These are phyloP conservation scores for Fusarium sp. DNA, from an alignment of 2,329 filamentous ascomycete species.

Conservation along the genomic window DNA sequence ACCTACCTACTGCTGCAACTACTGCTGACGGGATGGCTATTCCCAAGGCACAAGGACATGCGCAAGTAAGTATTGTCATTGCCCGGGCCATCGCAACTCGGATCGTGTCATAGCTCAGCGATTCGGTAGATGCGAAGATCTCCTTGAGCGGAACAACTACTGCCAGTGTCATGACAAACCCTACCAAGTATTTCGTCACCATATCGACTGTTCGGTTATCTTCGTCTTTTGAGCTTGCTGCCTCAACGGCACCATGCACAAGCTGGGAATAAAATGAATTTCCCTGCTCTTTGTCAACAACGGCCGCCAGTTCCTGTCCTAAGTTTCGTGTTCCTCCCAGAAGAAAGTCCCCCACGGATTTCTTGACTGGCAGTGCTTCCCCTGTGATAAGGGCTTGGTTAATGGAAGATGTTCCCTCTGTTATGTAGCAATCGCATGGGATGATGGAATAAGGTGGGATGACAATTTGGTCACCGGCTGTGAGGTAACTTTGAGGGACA, in stretches of 20 bases:
- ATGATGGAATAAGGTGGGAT: not conserved
- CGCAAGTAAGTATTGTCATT: not conserved
- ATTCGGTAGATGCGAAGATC: rapidly evolving
- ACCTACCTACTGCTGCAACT: not conserved
- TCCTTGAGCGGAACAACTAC: not conserved
- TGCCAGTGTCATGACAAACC: not conserved
- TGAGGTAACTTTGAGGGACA: not conserved
- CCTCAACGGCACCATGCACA: not conserved
- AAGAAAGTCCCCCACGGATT: not conserved
- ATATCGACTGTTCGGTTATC: not conserved
- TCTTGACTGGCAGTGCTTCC: not conserved
- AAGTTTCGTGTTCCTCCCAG: not conserved
- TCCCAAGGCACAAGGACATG: not conserved
- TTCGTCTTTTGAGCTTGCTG: not conserved
- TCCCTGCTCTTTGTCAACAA: not conserved
- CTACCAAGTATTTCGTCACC: not conserved
- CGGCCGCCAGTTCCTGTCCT: not conserved
- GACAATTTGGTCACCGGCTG: not conserved
- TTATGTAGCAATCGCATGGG: not conserved
- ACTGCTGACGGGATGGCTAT: not conserved
- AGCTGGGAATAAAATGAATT: not conserved
- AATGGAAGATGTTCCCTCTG: not conserved
- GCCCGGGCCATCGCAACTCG: not conserved
- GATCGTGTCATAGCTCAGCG: not conserved
- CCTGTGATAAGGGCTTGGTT: not conserved